These are phyloP conservation scores for Aristolochia fimbriata DNA, from an alignment of 164 flowering plant species.

Conservation along the genomic window DNA sequence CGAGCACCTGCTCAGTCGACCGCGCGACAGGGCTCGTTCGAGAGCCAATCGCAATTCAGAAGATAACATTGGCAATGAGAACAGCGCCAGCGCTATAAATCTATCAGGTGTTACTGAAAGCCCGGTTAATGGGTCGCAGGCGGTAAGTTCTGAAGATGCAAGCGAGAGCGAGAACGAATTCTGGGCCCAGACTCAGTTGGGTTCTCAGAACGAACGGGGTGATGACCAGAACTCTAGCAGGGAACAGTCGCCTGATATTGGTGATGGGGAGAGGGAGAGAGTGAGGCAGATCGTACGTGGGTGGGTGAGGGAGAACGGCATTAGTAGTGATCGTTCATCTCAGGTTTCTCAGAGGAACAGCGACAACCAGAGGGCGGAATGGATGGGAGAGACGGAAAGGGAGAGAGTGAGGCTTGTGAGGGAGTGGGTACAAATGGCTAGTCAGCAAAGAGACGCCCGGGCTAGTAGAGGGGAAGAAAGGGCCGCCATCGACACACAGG, in stretches of 20 bases:
- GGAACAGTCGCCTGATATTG: constrained; percentile 92
- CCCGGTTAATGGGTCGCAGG: constrained; percentile 37
- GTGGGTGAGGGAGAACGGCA: constrained; percentile 57
- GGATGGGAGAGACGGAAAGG: constrained; percentile 78
- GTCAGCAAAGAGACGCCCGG: constrained; percentile 42
- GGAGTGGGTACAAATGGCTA: constrained; percentile 73
- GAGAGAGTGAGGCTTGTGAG: constrained; percentile 75
- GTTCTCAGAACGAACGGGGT: constrained; percentile 32
- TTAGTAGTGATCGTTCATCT: constrained; percentile 30
- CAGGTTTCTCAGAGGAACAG: constrained; percentile 22
- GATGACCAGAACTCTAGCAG: constrained; percentile 59
- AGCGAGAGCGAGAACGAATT: constrained; percentile 88
- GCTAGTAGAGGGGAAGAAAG: constrained; percentile 38
- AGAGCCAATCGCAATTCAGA: constrained; percentile 10
- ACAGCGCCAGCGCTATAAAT: constrained; percentile 41
- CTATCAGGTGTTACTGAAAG: constrained; percentile 45
- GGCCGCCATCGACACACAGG: constrained; percentile 24
- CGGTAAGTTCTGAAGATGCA: constrained; percentile 47
- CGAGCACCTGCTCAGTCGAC: constrained; percentile 61
- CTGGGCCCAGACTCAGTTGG: constrained; percentile 66
- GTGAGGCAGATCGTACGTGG: constrained; percentile 73
- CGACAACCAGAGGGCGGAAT: constrained; percentile 35
- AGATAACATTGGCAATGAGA: constrained; percentile 29
- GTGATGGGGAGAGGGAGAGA: constrained; percentile 80
- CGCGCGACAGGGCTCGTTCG: constrained; percentile 67